Base-by-base conservation (phyloP, 202 grass and related monocot species). In the Elaeis oleifera region DNA sequence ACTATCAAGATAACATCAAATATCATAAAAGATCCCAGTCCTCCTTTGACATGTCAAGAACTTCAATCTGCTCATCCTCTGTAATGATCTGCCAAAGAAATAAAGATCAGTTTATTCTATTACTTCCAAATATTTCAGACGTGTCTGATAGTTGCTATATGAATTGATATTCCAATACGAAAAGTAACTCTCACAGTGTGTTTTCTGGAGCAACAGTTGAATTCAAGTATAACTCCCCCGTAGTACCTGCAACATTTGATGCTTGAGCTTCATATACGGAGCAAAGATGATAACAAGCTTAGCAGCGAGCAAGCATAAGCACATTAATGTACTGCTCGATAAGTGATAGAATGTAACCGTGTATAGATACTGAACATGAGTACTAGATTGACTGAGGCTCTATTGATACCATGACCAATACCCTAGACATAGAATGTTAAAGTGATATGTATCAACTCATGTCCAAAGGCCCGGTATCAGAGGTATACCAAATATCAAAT, bases 161-260 rank as follows among this genome's bases (percentile, higher is more conserved):
- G 36, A 44, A 44, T 13, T 13, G 8, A 8, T 23, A 22, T 23
- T 5, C 19, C 68, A 18, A 59, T 70, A 16, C 5, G 27, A 5
- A 51, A 1, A 50, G 22, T 19, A 51, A 22, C 44, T 20, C 39
- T 59, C 31, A 71, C 68, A 14, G 68, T 71, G 44, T 71, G 68
- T 26, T 71, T 48, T 36, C 19, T 51, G 1, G 68, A 71, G 59
- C 50, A 19, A 18, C 56, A 50, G 56, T 71, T 25, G 14, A 71
- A 71, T 48, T 19, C 68, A 11, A 71, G 56, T 50, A 71, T 71
- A 21, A 71, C 68, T 26, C 54, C 68, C 18, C 68, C 68, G 59
- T 58, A 50, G 27, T 59, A 71, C 68, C 68, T 71, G 68, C 55
- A 26, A 51, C 16, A 49, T 50, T 59, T 60, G 32, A 24, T 23